phyloP scores from a whole-genome alignment of 1,139 yeast genomes.

The Wickerhamomyces sp. region DNA sequence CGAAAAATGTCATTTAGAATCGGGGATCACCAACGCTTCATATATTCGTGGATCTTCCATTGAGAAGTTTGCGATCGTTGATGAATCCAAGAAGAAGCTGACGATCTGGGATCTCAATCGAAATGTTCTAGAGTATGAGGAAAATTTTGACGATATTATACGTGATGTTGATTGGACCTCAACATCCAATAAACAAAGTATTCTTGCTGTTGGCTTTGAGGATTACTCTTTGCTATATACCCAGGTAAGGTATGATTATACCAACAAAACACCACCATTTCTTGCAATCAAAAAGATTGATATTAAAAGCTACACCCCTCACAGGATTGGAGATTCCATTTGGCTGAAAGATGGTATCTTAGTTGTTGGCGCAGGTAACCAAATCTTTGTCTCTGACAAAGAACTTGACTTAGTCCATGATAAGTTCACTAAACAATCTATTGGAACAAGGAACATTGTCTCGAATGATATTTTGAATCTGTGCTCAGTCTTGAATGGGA shows the following conservation, averaged over 20 bases:
- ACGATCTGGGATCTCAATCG: slow-evolving; percentile 75
- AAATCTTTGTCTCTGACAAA: slow-evolving; percentile 76
- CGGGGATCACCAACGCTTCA: slow-evolving; percentile 50
- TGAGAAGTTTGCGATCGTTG: slow-evolving; percentile 69
- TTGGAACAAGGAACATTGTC: slow-evolving; percentile 43
- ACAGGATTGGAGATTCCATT: slow-evolving; percentile 79
- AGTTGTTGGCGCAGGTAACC: slow-evolving; percentile 87
- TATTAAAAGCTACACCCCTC: slow-evolving; percentile 66
- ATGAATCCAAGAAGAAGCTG: slow-evolving; percentile 43
- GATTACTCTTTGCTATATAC: slow-evolving; percentile 63
- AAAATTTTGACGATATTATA: slow-evolving; percentile 29
- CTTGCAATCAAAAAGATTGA: slow-evolving; percentile 71
- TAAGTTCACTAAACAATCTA: slow-evolving; percentile 38
- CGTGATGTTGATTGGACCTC: slow-evolving; percentile 64
- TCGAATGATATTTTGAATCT: slow-evolving; percentile 55
- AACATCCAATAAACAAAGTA: slow-evolving; percentile 62
- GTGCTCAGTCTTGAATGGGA: slow-evolving; percentile 78
- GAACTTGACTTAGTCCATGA: slow-evolving; percentile 53
- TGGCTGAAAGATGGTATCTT: slow-evolving; percentile 80
- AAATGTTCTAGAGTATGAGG: slow-evolving; percentile 62
- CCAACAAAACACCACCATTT: slow-evolving; percentile 74
- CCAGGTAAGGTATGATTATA: slow-evolving; percentile 83
- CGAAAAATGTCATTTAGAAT: slow-evolving; percentile 41
- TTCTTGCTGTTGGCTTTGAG: slow-evolving; percentile 74
- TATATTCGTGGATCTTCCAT: slow-evolving; percentile 70